phyloP scores from a whole-genome alignment of 2,329 filamentous ascomycete genomes.

The Cadophora luteo-olivacea region DNA sequence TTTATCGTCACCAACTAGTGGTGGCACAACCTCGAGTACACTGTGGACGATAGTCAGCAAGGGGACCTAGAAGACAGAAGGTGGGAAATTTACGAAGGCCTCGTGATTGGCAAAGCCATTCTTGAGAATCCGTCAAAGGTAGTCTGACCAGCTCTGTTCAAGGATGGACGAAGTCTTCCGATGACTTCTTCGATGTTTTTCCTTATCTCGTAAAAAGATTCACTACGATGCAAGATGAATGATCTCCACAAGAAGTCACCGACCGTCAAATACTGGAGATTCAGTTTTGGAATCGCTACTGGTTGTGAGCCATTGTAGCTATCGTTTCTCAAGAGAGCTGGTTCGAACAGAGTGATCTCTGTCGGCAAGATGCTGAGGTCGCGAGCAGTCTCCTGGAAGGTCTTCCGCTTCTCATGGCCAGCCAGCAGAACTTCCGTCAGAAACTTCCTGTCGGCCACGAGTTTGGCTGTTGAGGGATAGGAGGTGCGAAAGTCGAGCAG shows the following conservation, averaged over 20 bases:
- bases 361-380: slow-evolving; percentile 82
- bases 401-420: slow-evolving; percentile 76
- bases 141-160: slow-evolving; percentile 67
- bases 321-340: slow-evolving; percentile 79
- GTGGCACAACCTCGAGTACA: slow-evolving; percentile 83
- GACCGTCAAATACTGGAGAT: slow-evolving; percentile 92
- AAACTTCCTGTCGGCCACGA: slow-evolving; percentile 69
- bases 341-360: slow-evolving; percentile 81
- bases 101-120: slow-evolving; percentile 88
- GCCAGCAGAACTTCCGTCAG: slow-evolving; percentile 76
- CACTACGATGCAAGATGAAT: slow-evolving; percentile 84
- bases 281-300: slow-evolving; percentile 90
- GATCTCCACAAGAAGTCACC: slow-evolving; percentile 98
- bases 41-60: slow-evolving; percentile 43
- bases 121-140: slow-evolving; percentile 85
- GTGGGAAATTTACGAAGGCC: slow-evolving; percentile 62
- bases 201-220: slow-evolving; percentile 92
- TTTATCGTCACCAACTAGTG: slow-evolving; percentile 81
- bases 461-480: slow-evolving; percentile 76
- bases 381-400: slow-evolving; percentile 81
- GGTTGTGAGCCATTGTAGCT: slow-evolving; percentile 86
- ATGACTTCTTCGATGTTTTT: slow-evolving; percentile 87
- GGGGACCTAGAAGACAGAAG: slow-evolving; percentile 26
- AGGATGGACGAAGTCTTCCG: slow-evolving; percentile 77
- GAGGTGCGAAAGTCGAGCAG: slow-evolving; percentile 78